phyloP scores from a whole-genome alignment of 148 eudicot genomes.

The Dianthus caryophyllus region DNA sequence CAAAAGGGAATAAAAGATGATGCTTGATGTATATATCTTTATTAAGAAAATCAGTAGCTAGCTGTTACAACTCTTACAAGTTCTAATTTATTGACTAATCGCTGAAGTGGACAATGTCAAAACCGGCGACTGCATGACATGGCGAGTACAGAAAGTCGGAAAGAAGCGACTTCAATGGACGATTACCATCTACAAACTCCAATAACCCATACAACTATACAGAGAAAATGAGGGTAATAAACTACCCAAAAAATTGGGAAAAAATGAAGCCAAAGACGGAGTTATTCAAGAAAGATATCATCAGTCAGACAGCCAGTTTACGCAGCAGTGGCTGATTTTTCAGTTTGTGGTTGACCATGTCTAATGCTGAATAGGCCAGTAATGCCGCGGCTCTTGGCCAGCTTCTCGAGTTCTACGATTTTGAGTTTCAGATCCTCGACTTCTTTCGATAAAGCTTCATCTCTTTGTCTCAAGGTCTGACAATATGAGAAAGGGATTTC shows the following conservation, averaged over 20 bases:
- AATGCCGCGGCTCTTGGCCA: constrained; percentile 47
- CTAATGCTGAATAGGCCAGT: constrained; percentile 47
- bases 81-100: constrained; percentile 4
- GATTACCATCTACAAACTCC: background rate
- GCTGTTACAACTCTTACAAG: background rate
- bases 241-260: background rate
- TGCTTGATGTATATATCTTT: background rate
- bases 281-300: background rate
- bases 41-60: background rate
- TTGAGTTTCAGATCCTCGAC: constrained; percentile 49
- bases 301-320: constrained; percentile 28
- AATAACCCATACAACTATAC: constrained; percentile 13
- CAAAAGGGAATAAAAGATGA: constrained; percentile 3
- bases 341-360: constrained; percentile 24
- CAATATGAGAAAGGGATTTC: background rate
- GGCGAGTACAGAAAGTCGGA: background rate
- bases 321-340: constrained; percentile 38
- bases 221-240: background rate
- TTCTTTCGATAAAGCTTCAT: constrained; percentile 53
- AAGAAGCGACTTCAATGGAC: background rate
- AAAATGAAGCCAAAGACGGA: background rate
- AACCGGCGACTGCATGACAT: constrained; percentile 1
- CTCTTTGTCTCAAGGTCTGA: constrained; percentile 54
- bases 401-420: constrained; percentile 56
- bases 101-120: background rate